phyloP scores from a whole-genome alignment of 2,329 filamentous ascomycete species.

The Fusarium musae region DNA sequence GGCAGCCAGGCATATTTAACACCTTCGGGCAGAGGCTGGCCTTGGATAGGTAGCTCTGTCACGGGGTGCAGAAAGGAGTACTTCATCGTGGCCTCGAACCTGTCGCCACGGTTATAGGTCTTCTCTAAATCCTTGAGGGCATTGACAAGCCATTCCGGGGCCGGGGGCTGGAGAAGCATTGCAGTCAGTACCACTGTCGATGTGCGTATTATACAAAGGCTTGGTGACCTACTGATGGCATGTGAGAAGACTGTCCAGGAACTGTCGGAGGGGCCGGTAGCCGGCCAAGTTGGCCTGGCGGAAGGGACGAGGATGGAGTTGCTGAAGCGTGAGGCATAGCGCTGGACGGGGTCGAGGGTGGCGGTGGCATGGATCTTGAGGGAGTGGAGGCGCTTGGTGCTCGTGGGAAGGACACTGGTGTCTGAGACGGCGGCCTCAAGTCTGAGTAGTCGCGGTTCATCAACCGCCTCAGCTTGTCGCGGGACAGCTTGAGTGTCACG shows the following conservation, averaged over 20 bases:
- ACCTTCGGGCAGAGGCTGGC: conserved; percentile 67
- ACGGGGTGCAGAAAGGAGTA: conserved; percentile 82
- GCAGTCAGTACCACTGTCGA: conserved; percentile 30
- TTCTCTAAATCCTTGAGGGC: conserved; percentile 78
- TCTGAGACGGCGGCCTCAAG: conserved; percentile 50
- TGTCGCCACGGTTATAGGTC: conserved; percentile 77
- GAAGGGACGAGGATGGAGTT: conserved; percentile 52
- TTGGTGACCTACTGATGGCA: conserved; percentile 66
- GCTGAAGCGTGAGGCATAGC: conserved; percentile 52
- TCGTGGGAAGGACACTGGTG: conserved; percentile 48
- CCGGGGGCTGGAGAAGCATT: conserved; percentile 71
- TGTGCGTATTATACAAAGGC: conserved; percentile 4
- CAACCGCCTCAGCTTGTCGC: conserved; percentile 76
- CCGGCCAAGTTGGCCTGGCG: conserved; percentile 70
- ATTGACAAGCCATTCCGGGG: conserved; percentile 84
- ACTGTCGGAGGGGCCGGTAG: conserved; percentile 73
- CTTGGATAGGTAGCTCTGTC: conserved; percentile 73
- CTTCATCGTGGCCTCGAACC: conserved; percentile 91
- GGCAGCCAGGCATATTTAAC: conserved; percentile 86
- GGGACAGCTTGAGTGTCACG: conserved; percentile 79
- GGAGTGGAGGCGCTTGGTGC: conserved; percentile 47
- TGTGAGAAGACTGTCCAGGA: conserved; percentile 64
- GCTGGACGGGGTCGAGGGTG: conserved; percentile 52
- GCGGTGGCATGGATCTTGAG: conserved; percentile 50
- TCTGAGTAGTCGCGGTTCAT: conserved; percentile 64